Percentiles rank a stretch among this genome's conserved stretches.
These are phyloP conservation scores for Colletotrichum tropicicola DNA, from an alignment of 2,329 filamentous ascomycete species.

Conservation along the genomic window DNA sequence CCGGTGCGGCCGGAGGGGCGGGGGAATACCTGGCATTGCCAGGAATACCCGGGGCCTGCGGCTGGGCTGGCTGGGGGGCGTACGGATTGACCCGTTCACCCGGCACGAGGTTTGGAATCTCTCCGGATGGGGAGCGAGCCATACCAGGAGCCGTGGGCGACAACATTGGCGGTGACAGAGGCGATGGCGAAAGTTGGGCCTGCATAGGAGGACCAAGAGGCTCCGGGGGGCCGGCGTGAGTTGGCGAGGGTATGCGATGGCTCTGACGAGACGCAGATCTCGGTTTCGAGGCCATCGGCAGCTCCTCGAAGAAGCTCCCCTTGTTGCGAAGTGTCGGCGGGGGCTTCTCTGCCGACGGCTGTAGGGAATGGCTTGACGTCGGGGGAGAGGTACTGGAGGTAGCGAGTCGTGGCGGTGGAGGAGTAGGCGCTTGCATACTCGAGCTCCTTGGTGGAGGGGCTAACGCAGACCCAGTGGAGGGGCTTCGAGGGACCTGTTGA, in stretches of 20 bases:
- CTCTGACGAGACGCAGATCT: constrained; percentile 67
- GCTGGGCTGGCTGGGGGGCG: constrained; percentile 50
- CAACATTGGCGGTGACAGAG: constrained; percentile 18
- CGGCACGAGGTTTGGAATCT: constrained; percentile 56
- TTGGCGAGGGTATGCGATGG: constrained; percentile 52
- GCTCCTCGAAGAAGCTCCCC: constrained; percentile 79
- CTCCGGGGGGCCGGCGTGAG: constrained; percentile 44
- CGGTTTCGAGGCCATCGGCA: constrained; percentile 71
- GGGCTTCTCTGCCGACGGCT: constrained; percentile 44
- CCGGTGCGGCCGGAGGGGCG: constrained; percentile 53
- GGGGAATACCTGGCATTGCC: constrained; percentile 69
- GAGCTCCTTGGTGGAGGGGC: constrained; percentile 67
- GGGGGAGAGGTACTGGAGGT: constrained; percentile 38
- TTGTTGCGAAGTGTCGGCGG: constrained; percentile 49
- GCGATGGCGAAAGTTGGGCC: constrained; percentile 35
- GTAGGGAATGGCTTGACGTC: constrained; percentile 46
- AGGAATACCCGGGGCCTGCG: constrained; percentile 42
- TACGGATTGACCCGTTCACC: constrained; percentile 64
- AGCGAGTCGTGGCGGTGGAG: constrained; percentile 24
- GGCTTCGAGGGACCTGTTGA: constrained; percentile 59
- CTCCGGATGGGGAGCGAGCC: constrained; percentile 29
- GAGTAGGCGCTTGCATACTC: constrained; percentile 58
- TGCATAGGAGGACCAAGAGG: constrained; percentile 41
- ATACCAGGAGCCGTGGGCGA: constrained; percentile 15
- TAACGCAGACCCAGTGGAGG: constrained; percentile 43